phyloP scores from a whole-genome alignment of 768 basidiomycete genomes.

The Suillus weaverae region DNA sequence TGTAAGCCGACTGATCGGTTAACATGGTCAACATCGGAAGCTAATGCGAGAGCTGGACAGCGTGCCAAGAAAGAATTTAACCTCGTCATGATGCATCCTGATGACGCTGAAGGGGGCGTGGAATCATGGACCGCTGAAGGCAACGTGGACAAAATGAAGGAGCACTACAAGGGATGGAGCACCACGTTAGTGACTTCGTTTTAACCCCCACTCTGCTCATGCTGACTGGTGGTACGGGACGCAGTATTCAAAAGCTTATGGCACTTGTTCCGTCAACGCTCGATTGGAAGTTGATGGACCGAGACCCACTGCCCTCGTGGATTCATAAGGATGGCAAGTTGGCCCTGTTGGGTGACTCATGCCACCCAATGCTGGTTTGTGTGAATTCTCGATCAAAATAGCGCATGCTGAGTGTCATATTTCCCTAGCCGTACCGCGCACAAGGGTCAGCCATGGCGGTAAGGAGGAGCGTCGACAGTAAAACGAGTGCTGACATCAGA shows the following conservation, averaged over 20 bases:
- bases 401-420: not conserved
- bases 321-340: conserved; percentile 45
- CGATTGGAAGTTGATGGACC: conserved; percentile 50
- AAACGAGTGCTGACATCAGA: conserved; percentile 8
- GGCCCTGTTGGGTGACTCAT: conserved; percentile 52
- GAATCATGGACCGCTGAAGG: conserved; percentile 49
- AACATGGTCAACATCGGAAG: not conserved
- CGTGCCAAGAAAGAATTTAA: conserved; percentile 45
- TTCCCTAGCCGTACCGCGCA: conserved; percentile 47
- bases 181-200: conserved; percentile 37
- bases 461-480: conserved; percentile 13
- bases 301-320: conserved; percentile 50
- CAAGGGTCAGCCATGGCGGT: conserved; percentile 60
- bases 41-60: conserved; percentile 11
- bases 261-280: conserved; percentile 43
- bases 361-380: conserved; percentile 53
- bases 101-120: conserved; percentile 24
- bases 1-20: conserved; percentile 28
- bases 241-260: conserved; percentile 46
- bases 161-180: conserved; percentile 48
- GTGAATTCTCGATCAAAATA: not conserved
- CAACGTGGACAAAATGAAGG: conserved; percentile 46
- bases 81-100: conserved; percentile 46
- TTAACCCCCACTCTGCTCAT: not conserved
- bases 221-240: conserved; percentile 5